Evolutionary conservation across 192 early-diverging fungal genomes (phyloP).

Genomic region (Coemansia sp.): DNA sequence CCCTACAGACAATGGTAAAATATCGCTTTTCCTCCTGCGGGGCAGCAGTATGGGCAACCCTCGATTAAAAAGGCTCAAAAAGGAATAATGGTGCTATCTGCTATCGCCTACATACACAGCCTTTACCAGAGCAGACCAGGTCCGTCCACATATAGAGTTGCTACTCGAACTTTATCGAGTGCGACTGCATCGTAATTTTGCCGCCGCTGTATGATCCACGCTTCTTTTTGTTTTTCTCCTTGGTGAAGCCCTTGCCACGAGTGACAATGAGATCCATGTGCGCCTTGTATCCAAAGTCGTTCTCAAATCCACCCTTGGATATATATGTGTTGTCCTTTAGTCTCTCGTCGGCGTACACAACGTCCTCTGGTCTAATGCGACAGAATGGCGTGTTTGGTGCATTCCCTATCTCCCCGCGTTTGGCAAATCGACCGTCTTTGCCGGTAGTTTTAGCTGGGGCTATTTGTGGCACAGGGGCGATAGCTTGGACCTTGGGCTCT

Average conservation of each 20-base stretch:
- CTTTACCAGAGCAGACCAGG: neutral
- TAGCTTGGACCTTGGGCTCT: constrained; percentile 1
- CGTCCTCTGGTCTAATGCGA: constrained; percentile 78
- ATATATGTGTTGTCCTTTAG: constrained; percentile 84
- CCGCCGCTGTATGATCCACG: constrained; percentile 92
- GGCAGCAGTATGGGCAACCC: too few species aligned
- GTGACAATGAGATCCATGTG: constrained; percentile 88
- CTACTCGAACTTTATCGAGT: constrained; percentile 84
- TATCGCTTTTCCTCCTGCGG: too few species aligned
- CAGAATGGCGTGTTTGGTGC: constrained; percentile 70
- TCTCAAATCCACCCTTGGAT: constrained; percentile 65
- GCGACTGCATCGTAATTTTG: constrained; percentile 74
- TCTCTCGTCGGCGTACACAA: constrained; percentile 73
- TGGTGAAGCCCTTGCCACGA: constrained; percentile 87
- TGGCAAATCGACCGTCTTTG: neutral
- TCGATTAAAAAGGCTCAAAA: neutral
- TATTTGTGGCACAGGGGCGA: neutral
- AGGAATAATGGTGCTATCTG: neutral
- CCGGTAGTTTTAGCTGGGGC: neutral
- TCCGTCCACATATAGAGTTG: neutral
- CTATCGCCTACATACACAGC: neutral
- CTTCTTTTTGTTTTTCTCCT: constrained; percentile 98
- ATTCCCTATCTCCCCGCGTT: constrained; percentile 20
- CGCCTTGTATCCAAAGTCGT: constrained; percentile 88
- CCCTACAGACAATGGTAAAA: too few species aligned